Percentiles rank a stretch among this genome's conserved stretches.
These are phyloP conservation scores for Drechmeria coniospora DNA, from an alignment of 2,329 filamentous ascomycete species.

Conservation along the genomic window DNA sequence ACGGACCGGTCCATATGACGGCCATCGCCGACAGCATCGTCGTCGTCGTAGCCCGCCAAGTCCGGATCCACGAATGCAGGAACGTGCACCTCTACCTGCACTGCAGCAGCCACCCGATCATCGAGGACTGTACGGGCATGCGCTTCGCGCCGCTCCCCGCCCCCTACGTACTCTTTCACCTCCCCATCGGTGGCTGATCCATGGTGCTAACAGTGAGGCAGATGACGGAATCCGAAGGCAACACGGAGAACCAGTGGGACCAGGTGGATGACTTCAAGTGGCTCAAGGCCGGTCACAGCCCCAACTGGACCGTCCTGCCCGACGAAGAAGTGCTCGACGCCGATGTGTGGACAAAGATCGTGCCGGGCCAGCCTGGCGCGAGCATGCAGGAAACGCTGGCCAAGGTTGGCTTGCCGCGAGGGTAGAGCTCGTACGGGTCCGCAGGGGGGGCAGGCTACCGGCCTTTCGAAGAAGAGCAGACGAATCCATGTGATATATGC, in stretches of 20 bases:
- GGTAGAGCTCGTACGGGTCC: no score
- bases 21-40: constrained; percentile 56
- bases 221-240: constrained; percentile 14
- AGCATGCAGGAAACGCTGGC: constrained; percentile 51
- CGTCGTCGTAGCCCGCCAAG: constrained; percentile 69
- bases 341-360: constrained; percentile 51
- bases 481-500: no score
- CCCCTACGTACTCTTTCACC: constrained; percentile 44
- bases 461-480: no score
- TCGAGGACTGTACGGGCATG: constrained; percentile 71
- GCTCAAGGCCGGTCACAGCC: constrained; percentile 73
- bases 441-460: no score
- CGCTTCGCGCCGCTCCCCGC: constrained; percentile 64
- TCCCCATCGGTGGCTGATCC: neutral
- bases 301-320: constrained; percentile 67
- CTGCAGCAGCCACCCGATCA: constrained; percentile 74
- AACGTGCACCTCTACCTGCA: constrained; percentile 74
- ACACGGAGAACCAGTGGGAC: constrained; percentile 57
- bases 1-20: constrained; percentile 74
- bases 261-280: constrained; percentile 97
- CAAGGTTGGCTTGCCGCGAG: constrained; percentile 25
- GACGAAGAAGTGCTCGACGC: constrained; percentile 43
- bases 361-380: constrained; percentile 46
- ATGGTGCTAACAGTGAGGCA: constrained; percentile 5
- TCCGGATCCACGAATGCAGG: constrained; percentile 77